Evolutionary conservation across 768 basidiomycete genomes (phyloP).

Genomic region (Psilocybe cubensis): DNA sequence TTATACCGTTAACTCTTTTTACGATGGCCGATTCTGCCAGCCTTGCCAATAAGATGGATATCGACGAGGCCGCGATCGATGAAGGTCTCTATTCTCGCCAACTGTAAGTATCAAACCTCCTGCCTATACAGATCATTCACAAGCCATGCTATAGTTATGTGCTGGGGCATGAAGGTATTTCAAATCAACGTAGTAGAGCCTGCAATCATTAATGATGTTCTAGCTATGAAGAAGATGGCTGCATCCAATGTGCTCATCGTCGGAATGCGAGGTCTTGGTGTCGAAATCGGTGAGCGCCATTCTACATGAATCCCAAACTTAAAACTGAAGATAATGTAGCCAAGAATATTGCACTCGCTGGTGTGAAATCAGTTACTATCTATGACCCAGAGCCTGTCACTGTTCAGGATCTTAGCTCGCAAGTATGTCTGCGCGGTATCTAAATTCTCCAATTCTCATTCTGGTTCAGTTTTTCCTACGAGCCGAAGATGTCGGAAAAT

Average conservation of each 20-base stretch:
- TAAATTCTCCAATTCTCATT: not conserved
- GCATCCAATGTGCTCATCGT: slow-evolving; percentile 93
- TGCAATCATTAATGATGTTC: slow-evolving; percentile 5
- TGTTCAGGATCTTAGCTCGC: slow-evolving; percentile 90
- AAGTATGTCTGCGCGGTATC: slow-evolving; percentile 51
- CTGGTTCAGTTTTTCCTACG: slow-evolving; percentile 87
- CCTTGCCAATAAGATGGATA: slow-evolving; percentile 67
- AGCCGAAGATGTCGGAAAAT: slow-evolving; percentile 82
- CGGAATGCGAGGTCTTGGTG: slow-evolving; percentile 90
- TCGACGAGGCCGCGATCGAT: slow-evolving; percentile 88
- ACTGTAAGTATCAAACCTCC: slow-evolving; percentile 58
- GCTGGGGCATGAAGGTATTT: slow-evolving; percentile 90
- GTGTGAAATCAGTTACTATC: slow-evolving; percentile 96
- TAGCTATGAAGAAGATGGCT: slow-evolving; percentile 99
- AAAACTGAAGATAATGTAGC: slow-evolving; percentile 48
- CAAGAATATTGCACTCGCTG: slow-evolving; percentile 93
- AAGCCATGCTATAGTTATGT: slow-evolving; percentile 64
- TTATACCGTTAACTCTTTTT: not conserved
- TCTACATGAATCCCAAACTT: not conserved
- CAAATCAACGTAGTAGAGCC: not conserved
- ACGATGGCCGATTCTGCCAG: slow-evolving; percentile 43
- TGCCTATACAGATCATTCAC: not conserved
- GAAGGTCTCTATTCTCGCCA: slow-evolving; percentile 94
- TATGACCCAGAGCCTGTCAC: slow-evolving; percentile 91
- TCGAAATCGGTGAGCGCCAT: slow-evolving; percentile 77